phyloP scores from a whole-genome alignment of 2,329 filamentous ascomycete species.

The Pyricularia sp. region DNA sequence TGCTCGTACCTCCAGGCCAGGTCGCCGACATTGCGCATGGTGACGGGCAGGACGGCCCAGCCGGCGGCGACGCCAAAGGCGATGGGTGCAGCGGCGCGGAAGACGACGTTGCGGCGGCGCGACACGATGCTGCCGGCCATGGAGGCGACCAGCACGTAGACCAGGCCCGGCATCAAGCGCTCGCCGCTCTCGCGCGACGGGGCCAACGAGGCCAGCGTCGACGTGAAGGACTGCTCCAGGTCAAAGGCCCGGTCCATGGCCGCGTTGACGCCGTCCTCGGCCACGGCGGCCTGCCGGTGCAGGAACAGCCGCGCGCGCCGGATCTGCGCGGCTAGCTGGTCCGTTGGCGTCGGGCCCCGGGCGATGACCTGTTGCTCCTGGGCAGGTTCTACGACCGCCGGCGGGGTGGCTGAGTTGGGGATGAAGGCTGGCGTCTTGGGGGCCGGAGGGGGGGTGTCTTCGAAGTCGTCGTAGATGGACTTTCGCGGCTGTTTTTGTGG shows the following conservation, averaged over 20 bases:
- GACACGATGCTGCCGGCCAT: constrained; percentile 93
- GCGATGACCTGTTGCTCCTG: constrained; percentile 12
- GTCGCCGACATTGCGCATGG: constrained; percentile 80
- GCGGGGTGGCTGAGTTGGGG: constrained; percentile 19
- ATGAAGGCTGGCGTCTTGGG: constrained; percentile 10
- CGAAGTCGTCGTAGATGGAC: constrained; percentile 73
- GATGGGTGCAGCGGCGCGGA: constrained; percentile 68
- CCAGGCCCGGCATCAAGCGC: constrained; percentile 75
- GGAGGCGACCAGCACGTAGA: constrained; percentile 87
- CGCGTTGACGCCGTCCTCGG: constrained; percentile 77
- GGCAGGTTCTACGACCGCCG: constrained; percentile 17
- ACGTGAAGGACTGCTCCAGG: constrained; percentile 83
- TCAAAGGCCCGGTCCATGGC: constrained; percentile 72
- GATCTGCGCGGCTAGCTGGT: constrained; percentile 78
- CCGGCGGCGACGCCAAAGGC: constrained; percentile 75
- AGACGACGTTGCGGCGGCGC: constrained; percentile 75
- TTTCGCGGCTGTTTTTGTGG: constrained; percentile 37
- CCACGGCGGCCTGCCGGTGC: constrained; percentile 61
- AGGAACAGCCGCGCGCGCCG: constrained; percentile 71
- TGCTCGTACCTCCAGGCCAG: constrained; percentile 91
- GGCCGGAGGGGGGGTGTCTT: constrained; percentile 22
- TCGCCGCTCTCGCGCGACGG: constrained; percentile 80
- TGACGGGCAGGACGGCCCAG: constrained; percentile 78
- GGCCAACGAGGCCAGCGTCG: constrained; percentile 79
- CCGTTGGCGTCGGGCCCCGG: constrained; percentile 66